Conservation (phyloP, 2,329 filamentous ascomycete species). For the Fusarium sp. region DNA sequence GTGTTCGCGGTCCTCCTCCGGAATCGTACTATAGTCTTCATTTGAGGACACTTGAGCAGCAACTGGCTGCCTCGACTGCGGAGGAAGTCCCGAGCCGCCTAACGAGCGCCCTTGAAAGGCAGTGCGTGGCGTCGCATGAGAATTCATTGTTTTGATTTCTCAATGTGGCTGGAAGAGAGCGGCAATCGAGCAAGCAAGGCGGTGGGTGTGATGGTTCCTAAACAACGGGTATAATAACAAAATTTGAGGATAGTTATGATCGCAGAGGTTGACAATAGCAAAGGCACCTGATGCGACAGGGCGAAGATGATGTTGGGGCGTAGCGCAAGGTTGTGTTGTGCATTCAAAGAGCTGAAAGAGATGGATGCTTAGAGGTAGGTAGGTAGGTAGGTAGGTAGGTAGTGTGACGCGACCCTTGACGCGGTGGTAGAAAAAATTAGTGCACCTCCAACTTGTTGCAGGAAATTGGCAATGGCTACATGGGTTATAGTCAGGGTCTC, state of each 20-base stretch:
- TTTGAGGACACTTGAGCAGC: constrained; percentile 50
- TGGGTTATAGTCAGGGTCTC: background rate
- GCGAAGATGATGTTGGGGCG: constrained; percentile 25
- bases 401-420: constrained; percentile 38
- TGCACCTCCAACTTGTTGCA: background rate
- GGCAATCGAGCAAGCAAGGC: constrained; percentile 23
- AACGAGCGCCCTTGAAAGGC: constrained; percentile 50
- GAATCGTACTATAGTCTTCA: constrained; percentile 62
- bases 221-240: background rate
- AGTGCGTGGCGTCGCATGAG: constrained; percentile 52
- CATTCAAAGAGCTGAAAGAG: constrained; percentile 24
- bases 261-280: constrained; percentile 16
- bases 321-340: constrained; percentile 33
- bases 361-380: constrained; percentile 13
- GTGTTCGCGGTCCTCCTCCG: constrained; percentile 91
- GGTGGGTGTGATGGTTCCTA: background rate
- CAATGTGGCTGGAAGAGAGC: constrained; percentile 24
- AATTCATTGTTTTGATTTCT: constrained; percentile 47
- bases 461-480: background rate
- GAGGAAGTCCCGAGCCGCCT: constrained; percentile 46
- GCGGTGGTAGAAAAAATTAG: constrained; percentile 16
- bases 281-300: constrained; percentile 6
- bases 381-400: constrained; percentile 38
- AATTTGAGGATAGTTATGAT: constrained; percentile 25
- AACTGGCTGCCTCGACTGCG: constrained; percentile 48